Conservation (phyloP, 345 rosid genomes). For the Eucalyptus pauciflora region DNA sequence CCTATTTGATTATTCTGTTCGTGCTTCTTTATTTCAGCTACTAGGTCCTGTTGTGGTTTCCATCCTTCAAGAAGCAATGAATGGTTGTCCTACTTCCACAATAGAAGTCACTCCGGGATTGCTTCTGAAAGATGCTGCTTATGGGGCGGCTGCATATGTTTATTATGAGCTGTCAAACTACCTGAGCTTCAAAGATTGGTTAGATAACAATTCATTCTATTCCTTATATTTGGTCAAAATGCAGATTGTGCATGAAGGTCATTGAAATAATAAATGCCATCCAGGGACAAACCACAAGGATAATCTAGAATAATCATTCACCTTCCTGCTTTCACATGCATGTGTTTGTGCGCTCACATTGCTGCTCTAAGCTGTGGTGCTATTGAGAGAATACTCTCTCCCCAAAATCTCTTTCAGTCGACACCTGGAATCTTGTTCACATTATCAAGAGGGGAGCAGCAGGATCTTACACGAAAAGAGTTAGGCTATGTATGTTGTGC, state of each 20-base stretch:
- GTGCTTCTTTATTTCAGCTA: slow-evolving; percentile 35
- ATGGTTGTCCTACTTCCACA: slow-evolving; percentile 67
- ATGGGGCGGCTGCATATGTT: slow-evolving; percentile 96
- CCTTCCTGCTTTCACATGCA: background rate
- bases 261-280: background rate
- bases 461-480: background rate
- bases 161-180: slow-evolving; percentile 98
- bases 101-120: slow-evolving; percentile 76
- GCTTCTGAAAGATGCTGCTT: slow-evolving; percentile 95
- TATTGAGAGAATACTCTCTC: background rate
- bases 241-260: background rate
- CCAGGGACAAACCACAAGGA: background rate
- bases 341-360: background rate
- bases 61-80: slow-evolving; percentile 94
- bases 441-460: background rate
- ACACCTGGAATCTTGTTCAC: background rate
- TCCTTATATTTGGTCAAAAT: background rate
- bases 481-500: background rate
- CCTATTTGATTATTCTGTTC: background rate
- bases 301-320: background rate
- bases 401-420: background rate
- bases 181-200: slow-evolving; percentile 93
- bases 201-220: background rate
- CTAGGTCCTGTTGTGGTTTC: slow-evolving; percentile 90
- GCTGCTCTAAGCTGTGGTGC: background rate